Percentiles rank a stretch among this genome's conserved stretches.
Conservation (phyloP, 495 filamentous ascomycete species). For the Daldinia vernicosa region DNA sequence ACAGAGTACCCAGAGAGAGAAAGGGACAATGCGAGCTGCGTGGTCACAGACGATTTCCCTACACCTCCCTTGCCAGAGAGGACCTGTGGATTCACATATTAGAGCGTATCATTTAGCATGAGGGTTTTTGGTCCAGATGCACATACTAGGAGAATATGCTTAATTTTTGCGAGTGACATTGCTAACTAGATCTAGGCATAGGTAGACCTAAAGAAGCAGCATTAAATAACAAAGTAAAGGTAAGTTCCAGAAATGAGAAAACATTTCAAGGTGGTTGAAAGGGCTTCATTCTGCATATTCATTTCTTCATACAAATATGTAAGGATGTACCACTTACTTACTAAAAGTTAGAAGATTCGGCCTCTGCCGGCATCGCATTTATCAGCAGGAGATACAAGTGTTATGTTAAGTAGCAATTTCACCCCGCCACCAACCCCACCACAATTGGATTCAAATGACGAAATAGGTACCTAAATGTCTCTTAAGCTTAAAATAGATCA, state of each 20-base stretch:
- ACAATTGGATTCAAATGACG: conserved; percentile 28
- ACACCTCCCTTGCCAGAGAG: conserved; percentile 98
- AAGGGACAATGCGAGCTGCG: conserved; percentile 91
- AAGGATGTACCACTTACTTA: not conserved
- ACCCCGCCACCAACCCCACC: conserved; percentile 30
- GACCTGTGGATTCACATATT: conserved; percentile 58
- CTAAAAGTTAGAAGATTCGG: conserved; percentile 12
- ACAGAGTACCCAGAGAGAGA: conserved; percentile 84
- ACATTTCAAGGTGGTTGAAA: conserved; percentile 27
- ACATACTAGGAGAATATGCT: conserved; percentile 68
- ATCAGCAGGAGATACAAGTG: conserved; percentile 41
- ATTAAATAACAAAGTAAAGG: not conserved
- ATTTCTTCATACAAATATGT: not conserved
- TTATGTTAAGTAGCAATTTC: conserved; percentile 9
- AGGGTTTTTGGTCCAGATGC: not conserved
- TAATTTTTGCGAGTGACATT: conserved; percentile 68
- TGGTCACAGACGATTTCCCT: conserved; percentile 95
- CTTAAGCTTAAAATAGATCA: not conserved
- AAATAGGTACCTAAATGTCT: conserved; percentile 7
- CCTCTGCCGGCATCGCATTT: conserved; percentile 44
- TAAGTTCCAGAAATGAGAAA: not conserved
- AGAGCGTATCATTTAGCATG: conserved; percentile 21
- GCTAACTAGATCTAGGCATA: conserved; percentile 24
- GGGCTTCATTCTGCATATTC: conserved; percentile 29
- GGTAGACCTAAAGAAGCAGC: not conserved